Base-by-base conservation (phyloP, 2,329 filamentous ascomycete species). In the Colletotrichum acutatum region DNA sequence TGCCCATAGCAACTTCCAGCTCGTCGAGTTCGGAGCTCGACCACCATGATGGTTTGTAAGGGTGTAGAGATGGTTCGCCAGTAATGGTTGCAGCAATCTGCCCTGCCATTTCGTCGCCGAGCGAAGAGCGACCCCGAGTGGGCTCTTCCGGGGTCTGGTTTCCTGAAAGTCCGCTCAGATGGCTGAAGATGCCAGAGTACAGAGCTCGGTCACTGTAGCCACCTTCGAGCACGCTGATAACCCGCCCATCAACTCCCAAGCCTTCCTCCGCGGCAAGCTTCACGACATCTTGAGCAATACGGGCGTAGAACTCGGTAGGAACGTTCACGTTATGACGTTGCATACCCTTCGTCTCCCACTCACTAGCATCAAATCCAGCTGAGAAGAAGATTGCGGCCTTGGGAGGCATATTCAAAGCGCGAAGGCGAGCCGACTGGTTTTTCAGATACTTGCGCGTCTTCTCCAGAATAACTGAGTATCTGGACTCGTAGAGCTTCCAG, bases 321-420 rank as follows among this genome's bases (percentile, higher is more conserved):
- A 99, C 97, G 79, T 98, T 98, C 78, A 98, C 95, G 71, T 94
- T 93, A 82, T 99, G 97, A 59, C 97, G 90, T 82, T 99, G 97
- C 97, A 99, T 99, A 3, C 94, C 95, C 4, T 90, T 87, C 22
- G 93, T 92, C 81, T 99, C 97, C 91, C 94, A 97, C 80, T 99
- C 95, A 79, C 95, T 98, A 3, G 97, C 97, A 83, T 99, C 97
- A 76, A 99, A 99, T 0, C 97, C 97, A 2, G 97, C 95, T 58
- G 96, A 98, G 62, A 99, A 85, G 83, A 99, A 99, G 58, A 99
- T 95, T 42, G 94, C 96, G 2, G 94, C 94, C 78, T 93, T 96
- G 4, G 95, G 93, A 28, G 85, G 85, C 42, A 91, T 88, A 52
- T 90, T 89, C 63, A 88, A 84, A 22, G 86, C 84, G 11, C 85